These are phyloP conservation scores for Monocercomonoides exilis DNA, from an alignment of 78 protist species.

Conservation along the genomic window DNA sequence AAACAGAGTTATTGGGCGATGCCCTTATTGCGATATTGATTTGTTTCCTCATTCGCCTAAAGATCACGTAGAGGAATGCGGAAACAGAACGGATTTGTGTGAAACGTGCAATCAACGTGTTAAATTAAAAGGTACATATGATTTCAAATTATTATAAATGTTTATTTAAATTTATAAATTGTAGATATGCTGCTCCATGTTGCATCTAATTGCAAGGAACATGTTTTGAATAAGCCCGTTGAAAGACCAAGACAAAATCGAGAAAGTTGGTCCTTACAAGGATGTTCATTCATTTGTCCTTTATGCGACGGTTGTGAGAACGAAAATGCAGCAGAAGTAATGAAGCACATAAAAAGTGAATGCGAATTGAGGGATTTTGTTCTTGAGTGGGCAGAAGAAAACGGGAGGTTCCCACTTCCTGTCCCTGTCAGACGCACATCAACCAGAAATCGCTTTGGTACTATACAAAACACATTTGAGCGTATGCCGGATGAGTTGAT, in stretches of 20 bases:
- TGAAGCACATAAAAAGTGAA: too few relatives aligned
- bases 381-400: too few relatives aligned
- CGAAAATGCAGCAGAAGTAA: too few relatives aligned
- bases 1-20: neutral
- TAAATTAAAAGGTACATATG: neutral
- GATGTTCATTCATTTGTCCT: too few relatives aligned
- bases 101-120: neutral
- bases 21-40: neutral
- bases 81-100: neutral
- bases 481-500: too few relatives aligned
- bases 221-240: neutral
- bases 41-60: neutral
- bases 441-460: too few relatives aligned
- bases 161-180: neutral
- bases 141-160: neutral
- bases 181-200: neutral
- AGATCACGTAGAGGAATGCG: neutral
- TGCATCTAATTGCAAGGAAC: neutral
- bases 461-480: too few relatives aligned
- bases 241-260: neutral
- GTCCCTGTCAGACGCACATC: too few relatives aligned
- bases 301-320: too few relatives aligned
- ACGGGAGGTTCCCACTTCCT: too few relatives aligned
- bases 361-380: too few relatives aligned
- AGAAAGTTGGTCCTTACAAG: too few relatives aligned